These are phyloP conservation scores for Debaryomyces psychrophilus DNA, from an alignment of 1,139 yeast species.

Conservation along the genomic window DNA sequence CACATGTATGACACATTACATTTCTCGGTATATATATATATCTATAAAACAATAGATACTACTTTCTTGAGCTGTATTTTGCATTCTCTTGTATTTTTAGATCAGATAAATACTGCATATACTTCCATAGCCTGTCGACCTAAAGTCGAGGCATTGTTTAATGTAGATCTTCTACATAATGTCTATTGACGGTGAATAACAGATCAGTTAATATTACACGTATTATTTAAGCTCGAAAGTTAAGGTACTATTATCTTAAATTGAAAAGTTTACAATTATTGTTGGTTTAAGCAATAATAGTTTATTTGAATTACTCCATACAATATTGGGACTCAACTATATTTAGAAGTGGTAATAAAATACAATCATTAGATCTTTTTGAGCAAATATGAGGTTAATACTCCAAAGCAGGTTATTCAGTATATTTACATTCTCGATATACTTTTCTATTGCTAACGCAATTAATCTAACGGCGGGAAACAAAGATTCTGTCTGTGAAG, in stretches of 20 bases:
- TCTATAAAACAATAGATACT: not conserved
- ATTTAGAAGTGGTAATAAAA: constrained; percentile 1
- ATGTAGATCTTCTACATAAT: not conserved
- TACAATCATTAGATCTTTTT: not conserved
- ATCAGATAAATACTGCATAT: not conserved
- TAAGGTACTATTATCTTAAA: too few relatives aligned
- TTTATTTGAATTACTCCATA: not conserved
- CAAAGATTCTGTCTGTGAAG: constrained; percentile 49
- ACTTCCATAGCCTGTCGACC: not conserved
- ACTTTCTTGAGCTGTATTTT: not conserved
- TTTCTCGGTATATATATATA: too few relatives aligned
- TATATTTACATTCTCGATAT: constrained; percentile 1
- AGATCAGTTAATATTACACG: not conserved
- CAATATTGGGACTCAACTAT: not conserved
- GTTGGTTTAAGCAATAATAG: not conserved
- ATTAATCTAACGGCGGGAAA: constrained; percentile 23
- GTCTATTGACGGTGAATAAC: not conserved
- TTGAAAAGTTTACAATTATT: too few relatives aligned
- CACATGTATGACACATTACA: too few relatives aligned
- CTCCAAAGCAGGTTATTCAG: not conserved
- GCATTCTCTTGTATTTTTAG: not conserved
- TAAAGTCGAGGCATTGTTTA: constrained; percentile 9
- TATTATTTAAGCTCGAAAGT: too few relatives aligned
- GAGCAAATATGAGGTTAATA: constrained; percentile 1
- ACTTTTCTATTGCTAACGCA: not conserved